Base-by-base conservation (phyloP, 1,139 yeast genomes). In the Sugiyamaella pinicola region DNA sequence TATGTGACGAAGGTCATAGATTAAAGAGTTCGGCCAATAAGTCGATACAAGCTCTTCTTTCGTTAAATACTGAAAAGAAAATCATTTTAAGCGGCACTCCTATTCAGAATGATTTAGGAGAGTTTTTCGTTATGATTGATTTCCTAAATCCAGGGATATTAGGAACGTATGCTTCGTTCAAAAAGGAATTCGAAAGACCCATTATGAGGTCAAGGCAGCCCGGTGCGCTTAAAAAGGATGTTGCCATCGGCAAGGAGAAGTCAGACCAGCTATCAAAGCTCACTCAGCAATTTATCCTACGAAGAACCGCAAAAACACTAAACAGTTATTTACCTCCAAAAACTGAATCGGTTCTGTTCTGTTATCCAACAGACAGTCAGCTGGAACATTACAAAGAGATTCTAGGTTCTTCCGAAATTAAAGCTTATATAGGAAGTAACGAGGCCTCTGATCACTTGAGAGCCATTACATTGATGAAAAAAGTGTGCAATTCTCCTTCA, bases 1-100 rank as follows among this genome's bases (percentile, higher is more conserved):
- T 95, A 0, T 93, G 99, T 68, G 99, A 95, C 68, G 99, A 95
- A 67, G 99, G 97, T 2, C 98, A 91, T 67, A 75, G 96, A 49
- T 74, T 91, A 58, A 91, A 91, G 63, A 86, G 68, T 13, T 53
- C 67, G 0, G 64, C 68, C 12, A 88, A 87, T 56, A 89, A 89
- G 66, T 82, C 87, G 0, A 74, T 89, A 51, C 82, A 81, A 56
- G 80, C 83, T 0, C 73, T 91, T 49, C 79, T 79, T 41, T 69
- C 74, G 1, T 70, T 91, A 22, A 74, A 81, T 38, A 77, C 87
- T 3, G 74, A 76, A 12, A 79, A 75, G 47, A 81, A 84, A 58
- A 73, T 93, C 3, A 66, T 93, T 18, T 71, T 93, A 8, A 83
- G 96, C 0, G 99, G 99, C 0, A 93, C 99, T 0, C 99, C 99